These are phyloP conservation scores for Pythium chondricola DNA, from an alignment of 352 stramenopile species.

Conservation along the genomic window DNA sequence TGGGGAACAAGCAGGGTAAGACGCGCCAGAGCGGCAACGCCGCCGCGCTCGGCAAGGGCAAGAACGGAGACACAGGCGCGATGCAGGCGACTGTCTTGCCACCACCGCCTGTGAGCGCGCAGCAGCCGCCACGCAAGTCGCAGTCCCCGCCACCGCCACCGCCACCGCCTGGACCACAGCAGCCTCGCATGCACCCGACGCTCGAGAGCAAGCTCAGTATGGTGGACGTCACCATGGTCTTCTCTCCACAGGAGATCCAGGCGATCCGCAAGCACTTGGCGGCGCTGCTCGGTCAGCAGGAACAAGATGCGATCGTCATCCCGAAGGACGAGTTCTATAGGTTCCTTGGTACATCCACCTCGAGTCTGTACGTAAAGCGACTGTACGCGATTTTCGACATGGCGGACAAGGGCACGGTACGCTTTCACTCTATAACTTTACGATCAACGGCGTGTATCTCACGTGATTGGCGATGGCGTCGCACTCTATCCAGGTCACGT, in stretches of 20 bases:
- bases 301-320: constrained; percentile 70
- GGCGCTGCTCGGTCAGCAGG: constrained; percentile 52
- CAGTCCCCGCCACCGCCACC: constrained; percentile 2
- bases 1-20: constrained; percentile 86
- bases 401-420: constrained; percentile 60
- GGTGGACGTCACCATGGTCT: constrained; percentile 67
- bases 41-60: constrained; percentile 5
- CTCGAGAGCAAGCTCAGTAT: constrained; percentile 68
- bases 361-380: constrained; percentile 78
- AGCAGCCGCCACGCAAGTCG: constrained; percentile 12
- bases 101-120: not conserved
- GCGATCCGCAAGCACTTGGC: constrained; percentile 73
- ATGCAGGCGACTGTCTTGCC: constrained; percentile 4
- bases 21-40: constrained; percentile 22
- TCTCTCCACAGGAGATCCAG: constrained; percentile 71
- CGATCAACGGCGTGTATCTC: not conserved
- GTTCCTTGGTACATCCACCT: constrained; percentile 62
- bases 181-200: constrained; percentile 24
- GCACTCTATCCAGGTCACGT: constrained; percentile 46
- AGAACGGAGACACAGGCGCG: not conserved
- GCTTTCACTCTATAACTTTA: constrained; percentile 3
- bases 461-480: not conserved
- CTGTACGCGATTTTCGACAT: constrained; percentile 86
- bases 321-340: constrained; percentile 84
- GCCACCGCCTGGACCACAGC: constrained; percentile 3